A percentile compares a stretch with the other conserved stretches of the same genome.
These are phyloP conservation scores for Beta corolliflora DNA, from an alignment of 179 eudicot genomes.

Conservation along the genomic window DNA sequence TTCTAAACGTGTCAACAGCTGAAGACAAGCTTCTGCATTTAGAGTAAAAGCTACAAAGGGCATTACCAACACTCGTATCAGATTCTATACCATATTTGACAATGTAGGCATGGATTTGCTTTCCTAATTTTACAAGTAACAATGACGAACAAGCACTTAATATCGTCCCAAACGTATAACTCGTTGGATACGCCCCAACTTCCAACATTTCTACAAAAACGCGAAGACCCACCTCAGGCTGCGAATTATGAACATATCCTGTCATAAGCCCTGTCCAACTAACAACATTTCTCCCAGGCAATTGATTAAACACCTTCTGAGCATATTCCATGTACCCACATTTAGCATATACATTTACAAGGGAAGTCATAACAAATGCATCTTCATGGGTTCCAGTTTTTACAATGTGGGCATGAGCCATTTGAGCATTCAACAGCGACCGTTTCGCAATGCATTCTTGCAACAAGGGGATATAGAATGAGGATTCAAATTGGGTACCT, in stretches of 20 bases:
- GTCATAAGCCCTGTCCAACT: slow-evolving; percentile 77
- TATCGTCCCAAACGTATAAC: slow-evolving; percentile 56
- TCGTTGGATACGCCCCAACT: slow-evolving; percentile 60
- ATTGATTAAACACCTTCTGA: slow-evolving; percentile 53
- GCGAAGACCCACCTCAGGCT: slow-evolving; percentile 49
- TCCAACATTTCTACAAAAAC: slow-evolving; percentile 58
- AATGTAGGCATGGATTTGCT: slow-evolving; percentile 65
- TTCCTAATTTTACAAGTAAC: slow-evolving; percentile 47
- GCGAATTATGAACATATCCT: slow-evolving; percentile 61
- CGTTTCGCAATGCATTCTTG: slow-evolving; percentile 56
- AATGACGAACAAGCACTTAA: slow-evolving; percentile 58
- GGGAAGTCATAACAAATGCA: slow-evolving; percentile 55
- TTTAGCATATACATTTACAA: slow-evolving; percentile 68
- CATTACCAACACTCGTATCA: slow-evolving; percentile 63
- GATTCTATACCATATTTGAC: slow-evolving; percentile 54
- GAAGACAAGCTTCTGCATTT: slow-evolving; percentile 49
- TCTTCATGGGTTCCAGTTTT: slow-evolving; percentile 61
- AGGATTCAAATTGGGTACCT: slow-evolving; percentile 45
- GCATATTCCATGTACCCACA: slow-evolving; percentile 64
- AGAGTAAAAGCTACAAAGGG: slow-evolving; percentile 65
- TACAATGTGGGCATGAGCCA: slow-evolving; percentile 60
- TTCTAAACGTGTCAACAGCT: slow-evolving; percentile 51
- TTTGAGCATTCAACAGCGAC: slow-evolving; percentile 41
- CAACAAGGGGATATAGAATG: slow-evolving; percentile 56
- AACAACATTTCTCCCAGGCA: slow-evolving; percentile 64